Percentiles rank a stretch among this genome's conserved stretches.
These are phyloP conservation scores for Beta corolliflora DNA, from an alignment of 179 eudicot genomes.

Conservation along the genomic window DNA sequence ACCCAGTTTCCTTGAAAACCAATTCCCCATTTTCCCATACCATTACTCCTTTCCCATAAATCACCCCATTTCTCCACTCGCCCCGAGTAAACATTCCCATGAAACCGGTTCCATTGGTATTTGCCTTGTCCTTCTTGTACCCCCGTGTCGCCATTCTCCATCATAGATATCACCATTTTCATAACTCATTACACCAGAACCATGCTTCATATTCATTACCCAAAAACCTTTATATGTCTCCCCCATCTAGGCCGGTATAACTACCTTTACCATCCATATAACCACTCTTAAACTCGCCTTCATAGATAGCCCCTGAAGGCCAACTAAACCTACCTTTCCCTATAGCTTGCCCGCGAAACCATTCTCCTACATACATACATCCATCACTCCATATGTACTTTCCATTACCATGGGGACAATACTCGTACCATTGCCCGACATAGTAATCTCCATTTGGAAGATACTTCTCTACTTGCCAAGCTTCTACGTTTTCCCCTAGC, in stretches of 20 bases:
- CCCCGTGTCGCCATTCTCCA: conserved; percentile 75
- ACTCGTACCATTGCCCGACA: conserved; percentile 70
- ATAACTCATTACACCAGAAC: conserved; percentile 55
- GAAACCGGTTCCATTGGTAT: conserved; percentile 62
- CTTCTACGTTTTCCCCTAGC: conserved; percentile 18
- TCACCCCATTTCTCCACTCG: conserved; percentile 71
- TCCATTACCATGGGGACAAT: conserved; percentile 78
- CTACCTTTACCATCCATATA: conserved; percentile 86
- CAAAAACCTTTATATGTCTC: conserved; percentile 73
- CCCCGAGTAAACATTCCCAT: conserved; percentile 68
- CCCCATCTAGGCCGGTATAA: conserved; percentile 49
- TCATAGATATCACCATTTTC: conserved; percentile 76
- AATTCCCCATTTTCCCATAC: conserved; percentile 72
- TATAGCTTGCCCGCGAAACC: conserved; percentile 68
- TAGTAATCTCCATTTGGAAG: conserved; percentile 81
- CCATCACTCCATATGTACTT: conserved; percentile 90
- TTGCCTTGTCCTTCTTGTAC: conserved; percentile 81
- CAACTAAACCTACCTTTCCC: conserved; percentile 92
- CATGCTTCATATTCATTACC: conserved; percentile 86
- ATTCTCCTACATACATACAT: conserved; percentile 92
- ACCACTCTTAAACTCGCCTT: conserved; percentile 90
- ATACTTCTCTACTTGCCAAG: conserved; percentile 44
- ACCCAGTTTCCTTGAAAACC: conserved; percentile 79
- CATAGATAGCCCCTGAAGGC: conserved; percentile 91
- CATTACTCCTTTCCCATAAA: conserved; percentile 69